A percentile compares a stretch with the other conserved stretches of the same genome.
Conservation (phyloP, 2,329 filamentous ascomycete genomes). For the Leptographium flavum region DNA sequence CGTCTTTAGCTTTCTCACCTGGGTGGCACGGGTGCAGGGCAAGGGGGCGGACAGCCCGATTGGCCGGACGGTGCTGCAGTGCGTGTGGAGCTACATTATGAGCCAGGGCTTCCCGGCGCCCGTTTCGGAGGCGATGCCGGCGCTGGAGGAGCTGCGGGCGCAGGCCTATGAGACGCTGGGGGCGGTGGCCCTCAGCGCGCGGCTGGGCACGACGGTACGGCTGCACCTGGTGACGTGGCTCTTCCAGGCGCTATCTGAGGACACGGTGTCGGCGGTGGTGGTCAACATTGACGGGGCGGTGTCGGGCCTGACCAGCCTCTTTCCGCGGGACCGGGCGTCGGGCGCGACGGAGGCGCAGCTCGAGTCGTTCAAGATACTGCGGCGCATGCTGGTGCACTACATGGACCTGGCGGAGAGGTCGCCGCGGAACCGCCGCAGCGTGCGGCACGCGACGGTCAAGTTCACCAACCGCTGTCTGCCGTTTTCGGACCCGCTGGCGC, state of each 20-base stretch:
- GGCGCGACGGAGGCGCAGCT: slow-evolving; percentile 8
- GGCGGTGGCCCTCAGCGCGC: slow-evolving; percentile 53
- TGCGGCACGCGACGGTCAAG: slow-evolving; percentile 68
- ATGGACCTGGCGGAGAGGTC: slow-evolving; percentile 39
- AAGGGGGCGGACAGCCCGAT: slow-evolving; percentile 37
- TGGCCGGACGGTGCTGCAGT: slow-evolving; percentile 41
- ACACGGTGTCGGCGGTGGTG: slow-evolving; percentile 60
- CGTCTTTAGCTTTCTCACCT: slow-evolving; percentile 75
- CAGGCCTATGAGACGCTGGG: slow-evolving; percentile 88
- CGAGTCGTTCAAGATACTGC: no score
- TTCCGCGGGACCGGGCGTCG: slow-evolving; percentile 14
- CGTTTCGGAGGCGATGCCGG: slow-evolving; percentile 19
- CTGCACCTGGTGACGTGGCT: slow-evolving; percentile 54
- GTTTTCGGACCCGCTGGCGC: slow-evolving; percentile 61
- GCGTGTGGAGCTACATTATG: slow-evolving; percentile 60
- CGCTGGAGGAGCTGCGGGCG: slow-evolving; percentile 54
- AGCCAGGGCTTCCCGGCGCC: slow-evolving; percentile 68
- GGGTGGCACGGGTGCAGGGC: slow-evolving; percentile 64
- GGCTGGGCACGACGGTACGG: slow-evolving; percentile 35
- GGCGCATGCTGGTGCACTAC: slow-evolving; percentile 49
- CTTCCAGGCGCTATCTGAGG: slow-evolving; percentile 69
- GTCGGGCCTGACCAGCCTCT: slow-evolving; percentile 50
- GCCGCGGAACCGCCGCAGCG: slow-evolving; percentile 48
- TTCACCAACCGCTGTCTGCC: slow-evolving; percentile 82
- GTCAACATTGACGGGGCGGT: slow-evolving; percentile 84